Evolutionary conservation across 148 eudicot genomes (phyloP), one percentile per base, ranked within the genome.

Genomic region (Rhododendron griersonianum): DNA sequence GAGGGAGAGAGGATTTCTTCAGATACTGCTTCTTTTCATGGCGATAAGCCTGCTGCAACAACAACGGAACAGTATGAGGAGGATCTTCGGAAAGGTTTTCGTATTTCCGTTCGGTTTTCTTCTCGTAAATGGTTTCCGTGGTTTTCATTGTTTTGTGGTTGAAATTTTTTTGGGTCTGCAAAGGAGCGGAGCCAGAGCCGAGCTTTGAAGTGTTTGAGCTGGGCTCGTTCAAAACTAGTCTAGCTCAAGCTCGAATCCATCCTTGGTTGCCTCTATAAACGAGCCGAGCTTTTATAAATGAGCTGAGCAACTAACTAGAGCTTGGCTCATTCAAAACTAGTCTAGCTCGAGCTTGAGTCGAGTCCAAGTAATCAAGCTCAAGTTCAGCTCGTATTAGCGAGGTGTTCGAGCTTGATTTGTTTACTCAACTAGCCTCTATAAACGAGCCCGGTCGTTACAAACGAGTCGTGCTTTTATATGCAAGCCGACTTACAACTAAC

Each of bases 61-160:
- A 5, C 28, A 47, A 9, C 53, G 0, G 69, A 86, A 74, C 63
- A 86, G 83, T 90, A 90, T 15, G 95, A 92, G 84, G 95, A 92
- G 48, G 91, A 92, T 84, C 91, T 93, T 76, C 82, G 89, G 21
- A 92, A 90, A 93, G 98, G 98, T 95, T 89, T 35, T 16, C 23
- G 35, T 28, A 1, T 11, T 78, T 61, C 55, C n/a, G 2, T 51
- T 55, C 28, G 28, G 35, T 11, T 76, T 21, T 25, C 5, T 73
- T 78, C 51, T 84, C 76, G 2, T 63, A 14, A 5, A 15, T 35
- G 16, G 11, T 69, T 30, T 69, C 75, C 75, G 13, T 28, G 4
- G 39, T 28, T 69, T 28, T 30, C 75, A 23, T n/a, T 63, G 30
- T 23, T 23, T 69, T 7, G 63, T 73, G 2, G 57, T 59, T 82